Conservation (phyloP, 75 land plant genomes). For the Cryptomeria japonica region DNA sequence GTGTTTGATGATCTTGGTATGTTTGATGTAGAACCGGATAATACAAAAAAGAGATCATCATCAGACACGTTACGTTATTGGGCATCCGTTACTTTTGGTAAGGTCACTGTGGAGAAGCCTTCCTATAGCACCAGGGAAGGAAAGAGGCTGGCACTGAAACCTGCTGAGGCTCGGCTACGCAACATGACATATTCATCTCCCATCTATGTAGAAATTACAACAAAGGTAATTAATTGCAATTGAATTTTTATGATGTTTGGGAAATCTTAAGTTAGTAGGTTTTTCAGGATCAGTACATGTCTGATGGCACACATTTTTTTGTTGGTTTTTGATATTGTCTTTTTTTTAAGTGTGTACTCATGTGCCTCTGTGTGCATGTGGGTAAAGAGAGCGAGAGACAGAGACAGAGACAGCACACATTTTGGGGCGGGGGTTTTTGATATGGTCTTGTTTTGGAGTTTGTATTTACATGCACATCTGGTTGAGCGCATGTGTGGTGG, state of each 20-base stretch:
- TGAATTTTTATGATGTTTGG: not conserved
- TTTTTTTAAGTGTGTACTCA: not conserved
- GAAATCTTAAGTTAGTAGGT: not conserved
- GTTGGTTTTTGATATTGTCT: not conserved
- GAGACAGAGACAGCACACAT: too few species aligned
- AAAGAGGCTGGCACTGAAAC: conserved; percentile 33
- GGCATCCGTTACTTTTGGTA: conserved; percentile 58
- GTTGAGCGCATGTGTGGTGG: too few species aligned
- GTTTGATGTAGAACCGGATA: conserved; percentile 49
- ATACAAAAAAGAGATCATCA: conserved; percentile 19
- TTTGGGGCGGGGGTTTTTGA: too few species aligned
- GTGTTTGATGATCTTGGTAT: conserved; percentile 61
- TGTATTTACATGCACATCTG: too few species aligned
- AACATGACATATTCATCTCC: conserved; percentile 71
- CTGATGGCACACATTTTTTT: not conserved
- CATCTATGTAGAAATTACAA: conserved; percentile 40
- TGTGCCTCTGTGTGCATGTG: not conserved
- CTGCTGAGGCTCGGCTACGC: conserved; percentile 77
- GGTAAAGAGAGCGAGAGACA: too few species aligned
- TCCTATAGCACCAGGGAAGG: conserved; percentile 14
- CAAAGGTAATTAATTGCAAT: conserved; percentile 42
- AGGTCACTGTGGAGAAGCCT: conserved; percentile 59
- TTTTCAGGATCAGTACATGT: not conserved
- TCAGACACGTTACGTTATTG: conserved; percentile 37
- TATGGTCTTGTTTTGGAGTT: too few species aligned